A percentile compares a stretch with the other conserved stretches of the same genome.
These are phyloP conservation scores for Candida verbasci DNA, from an alignment of 805 yeast genomes.

Conservation along the genomic window DNA sequence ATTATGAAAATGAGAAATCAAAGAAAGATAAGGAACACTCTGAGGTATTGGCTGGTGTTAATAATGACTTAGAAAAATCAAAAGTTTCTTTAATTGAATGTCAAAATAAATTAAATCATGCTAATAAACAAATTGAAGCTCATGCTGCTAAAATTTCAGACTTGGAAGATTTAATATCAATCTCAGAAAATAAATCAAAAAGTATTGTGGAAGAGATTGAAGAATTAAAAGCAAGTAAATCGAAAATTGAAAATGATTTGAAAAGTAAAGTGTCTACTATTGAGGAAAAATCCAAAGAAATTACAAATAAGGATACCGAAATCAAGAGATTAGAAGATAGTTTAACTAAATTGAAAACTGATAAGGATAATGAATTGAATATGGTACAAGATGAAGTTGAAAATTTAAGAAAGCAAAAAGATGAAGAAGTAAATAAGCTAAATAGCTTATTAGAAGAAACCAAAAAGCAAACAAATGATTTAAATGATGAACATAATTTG, in stretches of 20 bases:
- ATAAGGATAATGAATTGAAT: background rate
- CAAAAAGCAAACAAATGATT: constrained; percentile 5
- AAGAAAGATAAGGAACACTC: background rate
- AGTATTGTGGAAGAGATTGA: constrained; percentile 1
- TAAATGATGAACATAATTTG: too few species aligned
- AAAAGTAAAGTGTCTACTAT: background rate
- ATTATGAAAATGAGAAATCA: background rate
- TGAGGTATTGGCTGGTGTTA: background rate
- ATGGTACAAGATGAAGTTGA: constrained; percentile 11
- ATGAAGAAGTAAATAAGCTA: constrained; percentile 3
- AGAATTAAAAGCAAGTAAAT: background rate
- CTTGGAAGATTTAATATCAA: constrained; percentile 1
- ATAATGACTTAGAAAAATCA: background rate
- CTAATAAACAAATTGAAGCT: background rate
- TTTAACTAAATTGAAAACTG: constrained; percentile 1
- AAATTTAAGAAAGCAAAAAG: constrained; percentile 10
- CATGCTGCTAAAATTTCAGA: background rate
- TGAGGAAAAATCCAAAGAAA: background rate
- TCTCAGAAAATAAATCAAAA: constrained; percentile 5
- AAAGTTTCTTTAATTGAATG: background rate
- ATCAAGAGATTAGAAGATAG: constrained; percentile 4
- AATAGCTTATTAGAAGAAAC: constrained; percentile 10
- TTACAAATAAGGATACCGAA: constrained; percentile 1
- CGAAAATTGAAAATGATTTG: background rate
- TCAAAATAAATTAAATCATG: background rate